Percentiles rank a stretch among this genome's conserved stretches.
Conservation (phyloP, 2,329 filamentous ascomycete genomes). For the Cladosporium velox region DNA sequence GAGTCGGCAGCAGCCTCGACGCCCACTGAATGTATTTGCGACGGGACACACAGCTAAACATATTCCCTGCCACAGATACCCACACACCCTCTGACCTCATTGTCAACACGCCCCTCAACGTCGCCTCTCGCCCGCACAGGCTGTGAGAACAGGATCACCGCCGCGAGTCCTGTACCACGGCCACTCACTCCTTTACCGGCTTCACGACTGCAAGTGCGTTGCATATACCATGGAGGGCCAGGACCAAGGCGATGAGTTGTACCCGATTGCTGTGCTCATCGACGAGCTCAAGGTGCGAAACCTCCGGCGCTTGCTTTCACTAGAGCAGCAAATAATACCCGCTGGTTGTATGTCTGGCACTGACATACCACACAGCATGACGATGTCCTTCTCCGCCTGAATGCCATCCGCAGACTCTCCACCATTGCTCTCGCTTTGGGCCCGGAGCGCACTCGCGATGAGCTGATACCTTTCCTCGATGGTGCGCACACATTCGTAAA, state of each 20-base stretch:
- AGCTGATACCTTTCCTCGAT: slow-evolving; percentile 98
- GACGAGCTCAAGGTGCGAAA: slow-evolving; percentile 92
- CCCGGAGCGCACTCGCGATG: slow-evolving; percentile 93
- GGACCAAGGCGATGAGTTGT: slow-evolving; percentile 96
- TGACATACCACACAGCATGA: slow-evolving; percentile 69
- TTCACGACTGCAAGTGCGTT: slow-evolving; percentile 5
- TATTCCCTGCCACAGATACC: slow-evolving; percentile 9
- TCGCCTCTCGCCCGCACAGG: slow-evolving; percentile 15
- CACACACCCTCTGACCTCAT: background rate
- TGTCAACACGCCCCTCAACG: slow-evolving; percentile 14
- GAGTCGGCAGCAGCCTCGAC: slow-evolving; percentile 10
- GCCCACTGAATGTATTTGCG: background rate
- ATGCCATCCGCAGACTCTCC: slow-evolving; percentile 96
- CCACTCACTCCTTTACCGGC: slow-evolving; percentile 18
- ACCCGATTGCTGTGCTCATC: slow-evolving; percentile 98
- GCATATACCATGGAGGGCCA: slow-evolving; percentile 75
- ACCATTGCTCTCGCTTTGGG: slow-evolving; percentile 97
- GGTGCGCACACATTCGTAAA: slow-evolving; percentile 63
- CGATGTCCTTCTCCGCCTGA: slow-evolving; percentile 95
- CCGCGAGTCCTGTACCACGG: slow-evolving; percentile 22
- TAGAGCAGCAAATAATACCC: background rate
- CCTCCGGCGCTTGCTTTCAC: background rate
- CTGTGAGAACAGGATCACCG: slow-evolving; percentile 18
- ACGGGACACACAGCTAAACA: slow-evolving; percentile 8
- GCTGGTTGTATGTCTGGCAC: background rate